Conservation (phyloP, 1,284 basidiomycete species). For the Puccinia horiana region DNA sequence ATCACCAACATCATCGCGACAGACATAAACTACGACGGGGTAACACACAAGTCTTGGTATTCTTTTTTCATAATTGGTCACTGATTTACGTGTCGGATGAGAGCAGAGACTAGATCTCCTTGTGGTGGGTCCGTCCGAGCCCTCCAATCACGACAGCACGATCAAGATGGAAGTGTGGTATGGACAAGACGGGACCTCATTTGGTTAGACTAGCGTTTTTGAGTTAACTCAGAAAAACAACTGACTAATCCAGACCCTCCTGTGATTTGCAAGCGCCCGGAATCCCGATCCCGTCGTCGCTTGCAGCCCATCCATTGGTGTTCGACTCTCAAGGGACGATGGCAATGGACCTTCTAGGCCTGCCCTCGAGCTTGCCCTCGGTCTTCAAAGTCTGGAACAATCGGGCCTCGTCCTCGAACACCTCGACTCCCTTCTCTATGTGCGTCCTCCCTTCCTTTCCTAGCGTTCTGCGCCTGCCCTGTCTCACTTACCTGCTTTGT, state of each 20-base stretch:
- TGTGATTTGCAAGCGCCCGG: conserved; percentile 48
- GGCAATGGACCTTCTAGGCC: conserved; percentile 81
- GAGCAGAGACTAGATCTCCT: conserved; percentile 25
- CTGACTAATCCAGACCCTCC: background rate
- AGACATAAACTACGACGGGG: conserved; percentile 47
- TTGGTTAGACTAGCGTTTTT: conserved; percentile 3
- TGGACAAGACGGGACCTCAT: conserved; percentile 13
- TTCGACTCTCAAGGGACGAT: conserved; percentile 85
- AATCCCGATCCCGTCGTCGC: conserved; percentile 68
- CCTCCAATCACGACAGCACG: background rate
- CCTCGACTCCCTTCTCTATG: conserved; percentile 34
- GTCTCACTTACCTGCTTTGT: background rate
- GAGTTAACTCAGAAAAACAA: background rate
- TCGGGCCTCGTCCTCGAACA: conserved; percentile 15
- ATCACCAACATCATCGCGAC: conserved; percentile 46
- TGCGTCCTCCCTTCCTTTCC: background rate
- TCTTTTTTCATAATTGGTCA: background rate
- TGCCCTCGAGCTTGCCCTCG: conserved; percentile 60
- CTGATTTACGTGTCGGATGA: background rate
- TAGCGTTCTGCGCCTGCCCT: background rate
- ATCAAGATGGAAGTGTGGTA: conserved; percentile 42
- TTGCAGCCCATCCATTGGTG: conserved; percentile 75
- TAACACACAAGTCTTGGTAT: background rate
- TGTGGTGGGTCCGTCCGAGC: conserved; percentile 26
- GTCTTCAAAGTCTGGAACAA: conserved; percentile 47